Percentiles rank a stretch among this genome's conserved stretches.
Conservation (phyloP, 129 eudicot species). For the Logfia minima region DNA sequence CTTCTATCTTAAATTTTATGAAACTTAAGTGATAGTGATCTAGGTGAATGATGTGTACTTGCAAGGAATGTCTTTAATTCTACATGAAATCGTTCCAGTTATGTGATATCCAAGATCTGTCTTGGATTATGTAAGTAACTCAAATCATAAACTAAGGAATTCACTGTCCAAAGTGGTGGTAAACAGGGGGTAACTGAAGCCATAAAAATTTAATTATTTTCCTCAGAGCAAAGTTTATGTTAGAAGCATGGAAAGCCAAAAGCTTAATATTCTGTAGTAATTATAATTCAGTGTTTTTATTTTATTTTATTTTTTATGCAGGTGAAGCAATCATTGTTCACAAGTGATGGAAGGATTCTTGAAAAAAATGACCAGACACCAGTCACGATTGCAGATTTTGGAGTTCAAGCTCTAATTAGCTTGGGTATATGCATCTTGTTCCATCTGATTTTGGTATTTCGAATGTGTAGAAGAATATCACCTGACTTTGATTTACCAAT, state of each 20-base stretch:
- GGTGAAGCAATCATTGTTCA: conserved; percentile 74
- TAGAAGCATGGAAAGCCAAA: neutral
- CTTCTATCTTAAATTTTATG: conserved; percentile 8
- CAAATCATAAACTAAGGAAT: neutral
- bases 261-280: neutral
- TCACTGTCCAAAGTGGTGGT: neutral
- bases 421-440: conserved; percentile 48
- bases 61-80: neutral
- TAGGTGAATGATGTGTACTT: neutral
- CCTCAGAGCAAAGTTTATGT: neutral
- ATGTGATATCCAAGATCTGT: neutral
- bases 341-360: conserved; percentile 63
- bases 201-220: neutral
- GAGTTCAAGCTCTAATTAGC: conserved; percentile 92
- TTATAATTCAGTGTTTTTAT: conserved; percentile 6
- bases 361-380: conserved; percentile 82
- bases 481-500: neutral
- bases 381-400: conserved; percentile 89
- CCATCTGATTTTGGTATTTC: neutral
- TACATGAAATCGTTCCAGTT: neutral
- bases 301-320: conserved; percentile 27
- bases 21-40: neutral
- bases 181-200: neutral
- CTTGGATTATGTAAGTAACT: neutral
- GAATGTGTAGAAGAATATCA: neutral